phyloP scores from a whole-genome alignment of 371 early-diverging fungal genomes.

The Mucor saturninus region DNA sequence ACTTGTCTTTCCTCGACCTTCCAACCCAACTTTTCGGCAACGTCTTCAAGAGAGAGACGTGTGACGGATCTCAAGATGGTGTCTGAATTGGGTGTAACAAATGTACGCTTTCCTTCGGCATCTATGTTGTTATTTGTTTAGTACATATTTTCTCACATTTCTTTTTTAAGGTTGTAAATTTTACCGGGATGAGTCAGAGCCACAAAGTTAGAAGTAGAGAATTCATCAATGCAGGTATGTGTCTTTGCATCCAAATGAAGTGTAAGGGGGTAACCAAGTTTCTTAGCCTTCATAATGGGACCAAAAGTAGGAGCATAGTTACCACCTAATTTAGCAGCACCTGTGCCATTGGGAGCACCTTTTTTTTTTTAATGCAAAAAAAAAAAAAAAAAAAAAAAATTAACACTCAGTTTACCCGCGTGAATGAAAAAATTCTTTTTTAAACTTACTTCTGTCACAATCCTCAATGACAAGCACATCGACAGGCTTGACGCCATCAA shows the following conservation, averaged over 20 bases:
- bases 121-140: conserved; percentile 19
- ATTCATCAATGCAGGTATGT: conserved; percentile 75
- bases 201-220: conserved; percentile 85
- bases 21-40: conserved; percentile 75
- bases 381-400: neutral
- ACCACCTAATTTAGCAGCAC: conserved; percentile 76
- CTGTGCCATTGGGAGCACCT: conserved; percentile 68
- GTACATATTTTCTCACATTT: neutral
- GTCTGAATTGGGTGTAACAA: conserved; percentile 73
- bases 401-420: neutral
- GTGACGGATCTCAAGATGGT: conserved; percentile 77
- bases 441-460: conserved; percentile 70
- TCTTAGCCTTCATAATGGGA: conserved; percentile 65
- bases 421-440: neutral
- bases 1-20: conserved; percentile 63
- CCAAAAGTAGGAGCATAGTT: conserved; percentile 75
- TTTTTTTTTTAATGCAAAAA: neutral
- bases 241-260: conserved; percentile 77
- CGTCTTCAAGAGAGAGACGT: conserved; percentile 69
- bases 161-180: neutral
- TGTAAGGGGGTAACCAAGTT: conserved; percentile 70
- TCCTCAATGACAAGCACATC: conserved; percentile 70
- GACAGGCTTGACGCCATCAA: conserved; percentile 74
- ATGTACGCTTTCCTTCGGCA: conserved; percentile 57
- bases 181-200: conserved; percentile 62